phyloP scores from a whole-genome alignment of 1,284 basidiomycete species.

The Rhodotorula sp. region DNA sequence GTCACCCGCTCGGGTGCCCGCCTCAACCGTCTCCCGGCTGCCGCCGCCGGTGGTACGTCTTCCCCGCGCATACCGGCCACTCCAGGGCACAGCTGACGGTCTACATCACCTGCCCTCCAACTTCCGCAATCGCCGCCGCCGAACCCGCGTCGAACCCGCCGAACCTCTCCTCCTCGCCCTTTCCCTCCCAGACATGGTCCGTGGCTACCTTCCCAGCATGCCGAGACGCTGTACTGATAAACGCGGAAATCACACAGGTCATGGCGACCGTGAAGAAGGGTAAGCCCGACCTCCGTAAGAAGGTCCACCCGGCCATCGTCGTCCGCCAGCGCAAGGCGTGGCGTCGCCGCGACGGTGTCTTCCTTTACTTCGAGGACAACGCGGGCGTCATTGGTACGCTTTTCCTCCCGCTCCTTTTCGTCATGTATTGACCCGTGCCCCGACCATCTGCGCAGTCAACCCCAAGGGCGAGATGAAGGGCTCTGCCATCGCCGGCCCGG shows the following conservation, averaged over 20 bases:
- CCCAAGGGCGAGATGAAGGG: conserved; percentile 96
- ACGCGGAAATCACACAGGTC: too few species aligned
- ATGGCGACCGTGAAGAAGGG: conserved; percentile 94
- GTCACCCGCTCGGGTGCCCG: conserved; percentile 92
- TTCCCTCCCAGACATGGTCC: neutral
- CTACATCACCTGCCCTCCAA: too few species aligned
- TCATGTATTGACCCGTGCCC: too few species aligned
- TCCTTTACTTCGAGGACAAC: conserved; percentile 89
- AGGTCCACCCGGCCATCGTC: conserved; percentile 67
- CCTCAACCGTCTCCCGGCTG: conserved; percentile 96
- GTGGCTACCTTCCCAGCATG: neutral
- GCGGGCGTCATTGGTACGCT: conserved; percentile 31
- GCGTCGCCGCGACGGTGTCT: conserved; percentile 96
- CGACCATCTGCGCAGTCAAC: conserved; percentile 37
- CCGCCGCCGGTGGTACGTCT: conserved; percentile 72
- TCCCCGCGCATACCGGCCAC: fast-evolving
- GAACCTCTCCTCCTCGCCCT: neutral
- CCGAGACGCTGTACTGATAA: neutral
- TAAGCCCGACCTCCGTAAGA: conserved; percentile 99
- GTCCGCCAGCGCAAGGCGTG: conserved; percentile 98
- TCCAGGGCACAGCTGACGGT: neutral
- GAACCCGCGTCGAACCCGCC: too few species aligned
- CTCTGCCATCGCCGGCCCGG: conserved; percentile 92
- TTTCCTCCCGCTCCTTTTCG: neutral
- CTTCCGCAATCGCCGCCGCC: too few species aligned